A percentile compares a stretch with the other conserved stretches of the same genome.
These are phyloP conservation scores for Rosa hybrid DNA, from an alignment of 331 rosid species.

Conservation along the genomic window DNA sequence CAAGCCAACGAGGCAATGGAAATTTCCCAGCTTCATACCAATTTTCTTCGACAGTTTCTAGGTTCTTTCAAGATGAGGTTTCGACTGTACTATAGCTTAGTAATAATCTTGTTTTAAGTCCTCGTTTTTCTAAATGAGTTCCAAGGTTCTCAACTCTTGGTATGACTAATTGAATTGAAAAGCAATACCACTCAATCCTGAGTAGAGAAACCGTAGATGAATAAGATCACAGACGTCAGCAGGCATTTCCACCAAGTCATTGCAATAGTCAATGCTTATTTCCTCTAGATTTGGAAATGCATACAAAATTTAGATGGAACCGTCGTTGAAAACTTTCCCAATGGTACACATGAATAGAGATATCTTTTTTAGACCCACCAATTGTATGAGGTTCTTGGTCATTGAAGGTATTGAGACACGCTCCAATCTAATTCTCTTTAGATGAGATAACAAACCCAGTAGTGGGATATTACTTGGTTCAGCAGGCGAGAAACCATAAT, in stretches of 20 bases:
- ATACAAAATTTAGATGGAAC: conserved; percentile 7
- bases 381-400: background rate
- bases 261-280: conserved; percentile 29
- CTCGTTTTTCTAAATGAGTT: no score
- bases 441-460: background rate
- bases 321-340: conserved; percentile 14
- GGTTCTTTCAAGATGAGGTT: no score
- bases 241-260: conserved; percentile 29
- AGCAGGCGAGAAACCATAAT: conserved; percentile 41
- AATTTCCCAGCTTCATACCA: no score
- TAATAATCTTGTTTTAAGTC: no score
- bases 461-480: conserved; percentile 29
- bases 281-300: conserved; percentile 26
- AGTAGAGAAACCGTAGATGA: conserved; percentile 7
- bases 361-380: conserved; percentile 10
- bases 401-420: conserved; percentile 14
- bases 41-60: no score
- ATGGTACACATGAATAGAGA: conserved; percentile 24
- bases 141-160: no score
- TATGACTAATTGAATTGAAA: no score
- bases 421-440: conserved; percentile 19
- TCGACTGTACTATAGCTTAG: no score
- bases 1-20: no score
- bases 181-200: no score
- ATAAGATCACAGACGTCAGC: conserved; percentile 13